These are phyloP conservation scores for Protomyces gravidus DNA, from an alignment of 1,139 yeast genomes.

Conservation along the genomic window DNA sequence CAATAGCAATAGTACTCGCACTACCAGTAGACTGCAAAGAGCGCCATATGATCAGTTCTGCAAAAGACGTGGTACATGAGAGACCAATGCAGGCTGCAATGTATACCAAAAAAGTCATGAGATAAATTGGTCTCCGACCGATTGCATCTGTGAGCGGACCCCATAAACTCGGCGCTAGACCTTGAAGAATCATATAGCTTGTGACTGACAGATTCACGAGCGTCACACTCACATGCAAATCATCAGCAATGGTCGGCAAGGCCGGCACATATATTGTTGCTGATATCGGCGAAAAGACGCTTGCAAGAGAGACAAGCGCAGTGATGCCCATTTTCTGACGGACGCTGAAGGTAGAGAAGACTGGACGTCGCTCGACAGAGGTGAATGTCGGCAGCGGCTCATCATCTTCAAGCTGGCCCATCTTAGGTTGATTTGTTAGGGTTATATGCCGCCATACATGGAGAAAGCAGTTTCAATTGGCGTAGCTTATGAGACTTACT, in stretches of 20 bases:
- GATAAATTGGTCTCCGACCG: slow-evolving; percentile 65
- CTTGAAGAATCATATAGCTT: slow-evolving; percentile 66
- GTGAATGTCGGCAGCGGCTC: too few relatives aligned
- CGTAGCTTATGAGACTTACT: too few relatives aligned
- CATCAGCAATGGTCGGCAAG: slow-evolving; percentile 50
- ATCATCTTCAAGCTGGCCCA: too few relatives aligned
- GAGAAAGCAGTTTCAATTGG: too few relatives aligned
- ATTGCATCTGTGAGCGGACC: slow-evolving; percentile 58
- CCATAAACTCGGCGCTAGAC: slow-evolving; percentile 60
- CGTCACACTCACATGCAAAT: slow-evolving; percentile 54
- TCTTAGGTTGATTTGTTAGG: too few relatives aligned
- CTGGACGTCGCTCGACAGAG: background rate
- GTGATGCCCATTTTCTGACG: slow-evolving; percentile 44
- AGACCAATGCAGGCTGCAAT: slow-evolving; percentile 58
- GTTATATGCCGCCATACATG: too few relatives aligned
- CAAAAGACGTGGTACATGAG: slow-evolving; percentile 53
- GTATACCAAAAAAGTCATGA: slow-evolving; percentile 52
- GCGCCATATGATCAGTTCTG: slow-evolving; percentile 54
- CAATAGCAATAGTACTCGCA: slow-evolving; percentile 64
- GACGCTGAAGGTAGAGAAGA: slow-evolving; percentile 44
- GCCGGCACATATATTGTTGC: slow-evolving; percentile 74
- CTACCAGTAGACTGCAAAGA: slow-evolving; percentile 67
- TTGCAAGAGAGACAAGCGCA: slow-evolving; percentile 46
- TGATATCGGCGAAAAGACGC: slow-evolving; percentile 61
- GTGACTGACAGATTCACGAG: slow-evolving; percentile 64